Base-by-base conservation (phyloP, 306 rosid genomes). In the Quercus cerris region DNA sequence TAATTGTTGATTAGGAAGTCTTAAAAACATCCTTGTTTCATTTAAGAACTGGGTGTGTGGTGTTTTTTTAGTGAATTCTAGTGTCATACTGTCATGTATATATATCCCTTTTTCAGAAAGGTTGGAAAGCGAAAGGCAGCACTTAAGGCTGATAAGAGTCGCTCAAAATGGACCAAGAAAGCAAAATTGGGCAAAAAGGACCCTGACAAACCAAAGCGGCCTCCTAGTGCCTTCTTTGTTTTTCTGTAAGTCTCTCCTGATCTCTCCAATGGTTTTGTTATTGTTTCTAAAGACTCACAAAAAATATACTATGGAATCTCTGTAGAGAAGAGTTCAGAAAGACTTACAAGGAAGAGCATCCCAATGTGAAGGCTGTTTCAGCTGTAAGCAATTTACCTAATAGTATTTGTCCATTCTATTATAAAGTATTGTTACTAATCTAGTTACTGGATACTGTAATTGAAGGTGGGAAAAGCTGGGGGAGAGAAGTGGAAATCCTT, bases 391-490 rank as follows among this genome's bases (percentile, higher is more conserved):
- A 56, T 51, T 49, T 70, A 58, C 35, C 56, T 33, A 8, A 18
- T 69, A 18, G 22, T 59, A 46, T 23, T 5, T 75, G 61, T 76
- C 12, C 7, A 27, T 70, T 58, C 5, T 59, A 46, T 56, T 56
- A 33, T 20, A 46, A 68, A 17, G 72, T 70, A 62, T 0, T 68
- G 23, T 35, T 68, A 19, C 72, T 81, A 71, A 81, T 76, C 56
- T 70, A 35, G 57, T 58, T 76, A 58, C 27, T 38, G 73, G 35
- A 56, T 81, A 73, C 13, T 55, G 46, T 82, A 46, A 57, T 22
- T 77, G 78, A 77, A 82, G 85, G 85, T 82, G 51, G 85, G 85
- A 27, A 82, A 82, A 71, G 85, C 85, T 61, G 85, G 85, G 1
- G 85, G 85, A 35, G 85, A 68, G 75, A 82, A 82, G 80, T 82